Conservation (phyloP, 208 protist genomes). For the Naegleria lovaniensis region DNA sequence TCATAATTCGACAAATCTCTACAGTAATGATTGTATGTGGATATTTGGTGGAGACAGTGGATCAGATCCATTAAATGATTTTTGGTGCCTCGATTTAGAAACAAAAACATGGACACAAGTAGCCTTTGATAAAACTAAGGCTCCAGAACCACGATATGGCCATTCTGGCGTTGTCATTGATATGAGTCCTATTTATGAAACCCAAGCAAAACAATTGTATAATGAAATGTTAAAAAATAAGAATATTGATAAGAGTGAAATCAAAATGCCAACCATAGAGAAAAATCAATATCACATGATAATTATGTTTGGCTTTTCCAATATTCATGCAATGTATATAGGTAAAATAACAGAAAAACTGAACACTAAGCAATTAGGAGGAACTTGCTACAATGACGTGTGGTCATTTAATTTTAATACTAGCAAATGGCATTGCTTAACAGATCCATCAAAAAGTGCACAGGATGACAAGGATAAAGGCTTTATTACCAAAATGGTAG, state of each 20-base stretch:
- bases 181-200: slow-evolving; percentile 11
- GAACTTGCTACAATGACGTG: neutral
- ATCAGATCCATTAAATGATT: neutral
- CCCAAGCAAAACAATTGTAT: slow-evolving; percentile 3
- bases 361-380: neutral
- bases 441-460: slow-evolving; percentile 4
- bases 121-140: neutral
- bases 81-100: slow-evolving; percentile 17
- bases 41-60: slow-evolving; percentile 12
- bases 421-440: neutral
- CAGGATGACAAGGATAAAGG: neutral
- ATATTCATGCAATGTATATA: slow-evolving; percentile 21
- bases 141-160: slow-evolving; percentile 7
- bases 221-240: neutral
- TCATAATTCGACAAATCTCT: no score
- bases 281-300: slow-evolving; percentile 10
- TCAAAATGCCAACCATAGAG: neutral
- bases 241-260: neutral
- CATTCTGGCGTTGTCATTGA: neutral
- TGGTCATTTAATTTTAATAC: neutral
- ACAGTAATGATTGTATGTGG: slow-evolving; percentile 2
- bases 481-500: neutral
- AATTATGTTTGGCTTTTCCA: neutral
- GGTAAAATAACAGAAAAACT: neutral
- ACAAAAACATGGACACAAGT: neutral